phyloP scores from a whole-genome alignment of 495 filamentous ascomycete genomes.

The Penicillium arizonense region DNA sequence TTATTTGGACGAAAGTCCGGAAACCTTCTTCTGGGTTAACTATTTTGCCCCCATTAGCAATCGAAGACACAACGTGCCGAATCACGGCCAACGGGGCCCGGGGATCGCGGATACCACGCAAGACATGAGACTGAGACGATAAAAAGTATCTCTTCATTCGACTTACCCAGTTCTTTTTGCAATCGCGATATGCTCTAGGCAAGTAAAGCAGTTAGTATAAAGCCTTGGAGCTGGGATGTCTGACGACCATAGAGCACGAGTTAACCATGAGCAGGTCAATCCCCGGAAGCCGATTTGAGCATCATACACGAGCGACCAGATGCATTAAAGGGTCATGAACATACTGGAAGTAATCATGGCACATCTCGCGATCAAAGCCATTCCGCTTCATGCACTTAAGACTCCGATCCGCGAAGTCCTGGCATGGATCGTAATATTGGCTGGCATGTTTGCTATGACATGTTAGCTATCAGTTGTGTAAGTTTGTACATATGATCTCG shows the following conservation, averaged over 20 bases:
- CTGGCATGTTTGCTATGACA: constrained; percentile 69
- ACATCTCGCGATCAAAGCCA: constrained; percentile 79
- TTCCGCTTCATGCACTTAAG: constrained; percentile 86
- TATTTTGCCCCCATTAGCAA: constrained; percentile 6
- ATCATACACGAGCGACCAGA: too few species aligned
- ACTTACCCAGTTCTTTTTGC: constrained; percentile 91
- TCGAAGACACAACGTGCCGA: neutral
- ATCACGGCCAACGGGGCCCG: neutral
- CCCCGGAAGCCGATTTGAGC: too few species aligned
- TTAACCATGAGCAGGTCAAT: neutral
- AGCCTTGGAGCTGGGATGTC: neutral
- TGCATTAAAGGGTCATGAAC: neutral
- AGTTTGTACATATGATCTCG: too few species aligned
- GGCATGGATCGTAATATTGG: constrained; percentile 91
- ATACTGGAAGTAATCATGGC: constrained; percentile 90
- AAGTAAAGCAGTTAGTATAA: neutral
- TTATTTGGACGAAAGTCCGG: neutral
- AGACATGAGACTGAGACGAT: neutral
- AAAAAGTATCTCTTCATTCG: neutral
- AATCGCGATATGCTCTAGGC: constrained; percentile 83
- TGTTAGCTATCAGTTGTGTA: constrained; percentile 11
- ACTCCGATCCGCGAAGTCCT: constrained; percentile 85
- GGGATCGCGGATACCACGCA: neutral
- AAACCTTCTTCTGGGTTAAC: constrained; percentile 23
- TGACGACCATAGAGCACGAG: neutral